These are phyloP conservation scores for Curvularia verruculosa DNA, from an alignment of 2,329 filamentous ascomycete species.

Conservation along the genomic window DNA sequence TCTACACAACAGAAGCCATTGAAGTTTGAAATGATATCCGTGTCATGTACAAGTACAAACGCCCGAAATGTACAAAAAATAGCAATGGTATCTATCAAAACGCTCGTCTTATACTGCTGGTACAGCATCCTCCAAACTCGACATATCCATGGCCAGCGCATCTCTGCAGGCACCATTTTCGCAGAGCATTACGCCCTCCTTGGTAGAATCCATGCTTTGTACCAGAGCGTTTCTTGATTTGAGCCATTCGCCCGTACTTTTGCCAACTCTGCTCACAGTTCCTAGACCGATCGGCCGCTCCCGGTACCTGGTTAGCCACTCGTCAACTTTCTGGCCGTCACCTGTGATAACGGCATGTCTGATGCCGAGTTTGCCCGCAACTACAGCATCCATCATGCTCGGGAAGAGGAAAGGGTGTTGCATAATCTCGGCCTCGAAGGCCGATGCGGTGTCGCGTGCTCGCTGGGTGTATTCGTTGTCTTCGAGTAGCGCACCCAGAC, in stretches of 20 bases:
- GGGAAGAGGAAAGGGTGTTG: constrained; percentile 94
- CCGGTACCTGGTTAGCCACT: constrained; percentile 51
- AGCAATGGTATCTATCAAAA: not conserved
- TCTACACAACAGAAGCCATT: not conserved
- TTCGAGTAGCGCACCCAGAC: constrained; percentile 72
- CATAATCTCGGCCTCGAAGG: constrained; percentile 89
- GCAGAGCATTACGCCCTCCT: constrained; percentile 47
- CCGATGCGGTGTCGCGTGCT: constrained; percentile 76
- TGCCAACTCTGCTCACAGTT: constrained; percentile 46
- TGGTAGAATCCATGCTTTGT: constrained; percentile 49
- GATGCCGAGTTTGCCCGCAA: constrained; percentile 74
- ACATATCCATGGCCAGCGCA: constrained; percentile 44
- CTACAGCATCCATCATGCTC: constrained; percentile 76
- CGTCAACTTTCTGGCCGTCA: constrained; percentile 51
- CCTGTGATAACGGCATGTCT: constrained; percentile 64
- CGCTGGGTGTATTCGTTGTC: constrained; percentile 67
- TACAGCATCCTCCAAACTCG: constrained; percentile 34
- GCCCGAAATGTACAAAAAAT: not conserved
- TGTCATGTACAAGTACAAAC: not conserved
- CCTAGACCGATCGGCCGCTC: constrained; percentile 46
- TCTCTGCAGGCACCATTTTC: constrained; percentile 53
- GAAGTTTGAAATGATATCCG: not conserved
- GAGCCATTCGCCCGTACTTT: constrained; percentile 54
- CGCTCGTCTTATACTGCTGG: constrained; percentile 7
- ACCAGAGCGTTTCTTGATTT: constrained; percentile 57